phyloP scores from a whole-genome alignment of 495 filamentous ascomycete species.

The Trichoderma orchidacearum region DNA sequence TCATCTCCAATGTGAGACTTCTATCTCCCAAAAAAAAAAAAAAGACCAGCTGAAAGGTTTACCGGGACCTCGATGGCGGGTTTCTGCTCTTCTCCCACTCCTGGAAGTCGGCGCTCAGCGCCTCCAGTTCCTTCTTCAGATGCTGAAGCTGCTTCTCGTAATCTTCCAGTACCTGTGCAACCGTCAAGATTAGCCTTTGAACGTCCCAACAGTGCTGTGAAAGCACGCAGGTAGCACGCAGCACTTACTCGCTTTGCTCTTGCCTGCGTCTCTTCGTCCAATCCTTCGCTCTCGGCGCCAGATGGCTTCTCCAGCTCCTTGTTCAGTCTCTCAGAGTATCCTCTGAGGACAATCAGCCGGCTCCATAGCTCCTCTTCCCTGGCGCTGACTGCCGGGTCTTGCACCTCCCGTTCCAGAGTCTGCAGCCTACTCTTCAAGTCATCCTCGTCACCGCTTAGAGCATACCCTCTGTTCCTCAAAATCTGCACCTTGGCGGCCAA shows the following conservation, averaged over 20 bases:
- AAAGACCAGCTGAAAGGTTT: not conserved
- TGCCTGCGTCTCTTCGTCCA: conserved; percentile 55
- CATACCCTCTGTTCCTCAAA: conserved; percentile 81
- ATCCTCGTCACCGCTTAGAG: conserved; percentile 83
- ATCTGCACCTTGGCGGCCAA: conserved; percentile 88
- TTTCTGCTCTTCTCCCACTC: conserved; percentile 54
- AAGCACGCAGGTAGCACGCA: not conserved
- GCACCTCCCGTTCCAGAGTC: conserved; percentile 56
- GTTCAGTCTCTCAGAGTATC: conserved; percentile 65
- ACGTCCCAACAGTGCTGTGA: conserved; percentile 9
- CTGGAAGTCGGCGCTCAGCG: conserved; percentile 65
- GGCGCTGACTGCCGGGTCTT: conserved; percentile 73
- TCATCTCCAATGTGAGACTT: too few species aligned
- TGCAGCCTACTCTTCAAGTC: conserved; percentile 73
- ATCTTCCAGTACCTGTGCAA: conserved; percentile 72
- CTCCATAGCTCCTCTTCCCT: conserved; percentile 95
- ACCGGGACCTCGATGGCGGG: conserved; percentile 8
- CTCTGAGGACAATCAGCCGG: conserved; percentile 71
- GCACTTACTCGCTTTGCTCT: conserved; percentile 76
- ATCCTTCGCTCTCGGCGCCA: conserved; percentile 18
- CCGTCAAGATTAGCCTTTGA: conserved; percentile 12
- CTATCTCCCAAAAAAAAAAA: not conserved
- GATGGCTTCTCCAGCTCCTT: conserved; percentile 60
- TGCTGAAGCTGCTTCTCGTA: conserved; percentile 81
- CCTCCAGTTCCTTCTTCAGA: conserved; percentile 67